Evolutionary conservation across 2,329 filamentous ascomycete species (phyloP).

Genomic region (Ophiostoma piceae): DNA sequence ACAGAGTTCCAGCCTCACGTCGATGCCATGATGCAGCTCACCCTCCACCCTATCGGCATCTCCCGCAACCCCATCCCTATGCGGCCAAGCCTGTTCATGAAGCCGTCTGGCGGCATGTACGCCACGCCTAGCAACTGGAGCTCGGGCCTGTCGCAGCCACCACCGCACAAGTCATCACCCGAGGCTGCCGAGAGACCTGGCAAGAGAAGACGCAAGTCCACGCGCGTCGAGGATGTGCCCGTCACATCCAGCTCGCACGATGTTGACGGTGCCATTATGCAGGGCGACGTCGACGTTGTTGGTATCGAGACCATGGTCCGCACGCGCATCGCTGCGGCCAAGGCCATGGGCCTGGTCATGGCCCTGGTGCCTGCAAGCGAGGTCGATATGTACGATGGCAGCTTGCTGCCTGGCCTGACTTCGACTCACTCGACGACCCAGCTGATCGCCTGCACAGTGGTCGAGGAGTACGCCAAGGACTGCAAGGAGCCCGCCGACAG

Average conservation of each 20-base stretch:
- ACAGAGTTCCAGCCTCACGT: constrained; percentile 70
- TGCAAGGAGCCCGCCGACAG: constrained; percentile 44
- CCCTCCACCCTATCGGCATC: constrained; percentile 86
- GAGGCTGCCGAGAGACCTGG: constrained; percentile 57
- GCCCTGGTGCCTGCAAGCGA: constrained; percentile 62
- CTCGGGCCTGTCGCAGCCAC: constrained; percentile 27
- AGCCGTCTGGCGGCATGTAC: constrained; percentile 84
- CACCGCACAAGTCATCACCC: constrained; percentile 44
- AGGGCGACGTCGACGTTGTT: constrained; percentile 91
- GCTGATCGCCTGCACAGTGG: constrained; percentile 71
- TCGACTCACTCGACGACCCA: constrained; percentile 82
- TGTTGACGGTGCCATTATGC: constrained; percentile 96
- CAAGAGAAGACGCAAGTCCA: constrained; percentile 75
- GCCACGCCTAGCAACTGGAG: constrained; percentile 44
- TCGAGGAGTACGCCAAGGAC: constrained; percentile 80
- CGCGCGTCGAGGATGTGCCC: constrained; percentile 68
- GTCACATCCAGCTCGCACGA: constrained; percentile 73
- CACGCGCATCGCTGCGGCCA: constrained; percentile 80
- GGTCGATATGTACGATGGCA: constrained; percentile 59
- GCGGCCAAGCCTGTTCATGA: constrained; percentile 83
- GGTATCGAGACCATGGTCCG: constrained; percentile 83
- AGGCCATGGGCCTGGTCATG: constrained; percentile 80
- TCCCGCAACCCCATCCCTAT: constrained; percentile 87
- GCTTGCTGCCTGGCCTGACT: constrained; percentile 60
- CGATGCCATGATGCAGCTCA: constrained; percentile 74